Evolutionary conservation across 768 basidiomycete genomes (phyloP), one percentile per base, ranked within the genome.

Genomic region (Tulasnella sp.): DNA sequence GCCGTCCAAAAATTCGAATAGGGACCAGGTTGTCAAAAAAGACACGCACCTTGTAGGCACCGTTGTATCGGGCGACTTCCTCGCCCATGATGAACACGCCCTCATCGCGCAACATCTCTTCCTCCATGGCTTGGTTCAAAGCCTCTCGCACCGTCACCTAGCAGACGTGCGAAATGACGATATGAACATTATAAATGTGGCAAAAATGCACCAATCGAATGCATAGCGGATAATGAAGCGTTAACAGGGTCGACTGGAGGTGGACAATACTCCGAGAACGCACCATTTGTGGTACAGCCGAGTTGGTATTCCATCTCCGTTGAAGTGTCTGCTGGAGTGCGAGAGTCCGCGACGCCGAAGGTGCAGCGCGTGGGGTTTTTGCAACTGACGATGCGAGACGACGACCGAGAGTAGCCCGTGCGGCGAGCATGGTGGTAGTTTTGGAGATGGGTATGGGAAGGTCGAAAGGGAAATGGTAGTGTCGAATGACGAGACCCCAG

Each of bases 131-230:
- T 55, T 83, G 73, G 72, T 97, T 98, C 62, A 99, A 83, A 41
- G 96, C 96, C 56, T 99, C 96, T 67, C 96, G 89, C 61, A 96
- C 94, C 55, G 92, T 98, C 93, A 94, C 90, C 90, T 92, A 40
- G 29, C 14, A 35, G 41, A 8, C 0, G n/a, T n/a, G n/a, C n/a
- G n/a, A n/a, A n/a, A n/a, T n/a, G n/a, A n/a, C n/a, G n/a, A n/a
- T 21, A 59, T 17, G 15, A 39, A 53, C 21, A 53, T 36, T 23
- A 29, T 35, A 21, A 21, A 8, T 32, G 25, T 27, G 49, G 29
- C 14, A 29, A 43, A 42, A 46, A 27, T 34, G 14, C 25, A 27
- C n/a, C 21, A n/a, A n/a, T n/a, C n/a, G n/a, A n/a, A n/a, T n/a
- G n/a, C n/a, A n/a, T n/a, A n/a, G n/a, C n/a, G n/a, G n/a, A n/a